A percentile compares a stretch with the other conserved stretches of the same genome.
Conservation (phyloP, 345 rosid species). For the Acer saccharum region DNA sequence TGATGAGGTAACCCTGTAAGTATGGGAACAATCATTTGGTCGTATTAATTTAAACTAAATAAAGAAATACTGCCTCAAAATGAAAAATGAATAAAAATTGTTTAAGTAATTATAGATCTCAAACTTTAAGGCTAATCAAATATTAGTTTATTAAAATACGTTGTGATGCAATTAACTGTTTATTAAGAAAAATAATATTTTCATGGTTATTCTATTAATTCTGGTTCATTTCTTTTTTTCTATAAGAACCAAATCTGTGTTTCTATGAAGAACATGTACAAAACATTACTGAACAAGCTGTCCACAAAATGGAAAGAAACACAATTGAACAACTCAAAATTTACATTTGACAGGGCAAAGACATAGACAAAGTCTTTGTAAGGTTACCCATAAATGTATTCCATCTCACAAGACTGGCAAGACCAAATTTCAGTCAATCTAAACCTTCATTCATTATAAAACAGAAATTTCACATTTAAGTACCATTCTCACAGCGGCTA, state of each 20-base stretch:
- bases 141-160: background rate
- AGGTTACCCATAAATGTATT: background rate
- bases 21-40: background rate
- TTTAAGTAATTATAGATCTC: background rate
- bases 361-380: background rate
- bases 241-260: background rate
- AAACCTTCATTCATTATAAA: background rate
- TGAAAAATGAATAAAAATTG: background rate
- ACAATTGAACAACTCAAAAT: background rate
- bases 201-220: background rate
- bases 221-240: background rate
- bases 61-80: background rate
- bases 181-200: background rate
- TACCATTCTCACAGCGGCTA: background rate
- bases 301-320: background rate
- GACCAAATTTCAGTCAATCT: background rate
- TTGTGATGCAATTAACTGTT: background rate
- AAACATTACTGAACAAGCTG: background rate
- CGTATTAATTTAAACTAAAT: background rate
- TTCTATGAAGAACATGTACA: background rate
- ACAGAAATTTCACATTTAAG: background rate
- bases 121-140: background rate
- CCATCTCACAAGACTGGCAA: background rate
- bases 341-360: background rate
- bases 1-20: background rate